Conservation (phyloP, 1,139 yeast species). For the Blastobotrys malaysiensis region DNA sequence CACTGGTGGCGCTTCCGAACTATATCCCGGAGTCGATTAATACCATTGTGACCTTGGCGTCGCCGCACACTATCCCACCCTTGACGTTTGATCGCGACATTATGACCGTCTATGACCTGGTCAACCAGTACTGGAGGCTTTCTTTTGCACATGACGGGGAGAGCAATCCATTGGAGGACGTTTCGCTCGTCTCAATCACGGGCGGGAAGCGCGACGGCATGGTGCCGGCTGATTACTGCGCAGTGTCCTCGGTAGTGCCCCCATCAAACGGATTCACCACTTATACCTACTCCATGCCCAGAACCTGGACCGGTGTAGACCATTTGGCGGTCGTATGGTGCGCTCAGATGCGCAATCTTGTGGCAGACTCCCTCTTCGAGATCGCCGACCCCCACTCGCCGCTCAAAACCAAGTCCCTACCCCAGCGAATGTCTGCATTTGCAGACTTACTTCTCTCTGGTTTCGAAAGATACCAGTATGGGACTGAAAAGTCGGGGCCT, state of each 20-base stretch:
- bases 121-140: constrained; percentile 76
- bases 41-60: constrained; percentile 78
- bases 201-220: constrained; percentile 84
- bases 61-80: constrained; percentile 94
- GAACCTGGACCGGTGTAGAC: constrained; percentile 92
- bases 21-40: constrained; percentile 67
- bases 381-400: constrained; percentile 43
- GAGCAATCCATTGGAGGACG: constrained; percentile 30
- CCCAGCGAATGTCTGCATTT: constrained; percentile 3
- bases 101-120: constrained; percentile 62
- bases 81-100: constrained; percentile 93
- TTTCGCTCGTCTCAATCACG: constrained; percentile 58
- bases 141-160: constrained; percentile 38
- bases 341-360: constrained; percentile 65
- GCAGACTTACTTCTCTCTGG: constrained; percentile 5
- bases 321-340: constrained; percentile 98
- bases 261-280: constrained; percentile 74
- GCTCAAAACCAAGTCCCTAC: neutral
- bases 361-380: constrained; percentile 57
- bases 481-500: neutral
- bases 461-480: constrained; percentile 6
- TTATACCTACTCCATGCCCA: constrained; percentile 80
- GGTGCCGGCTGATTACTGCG: constrained; percentile 90
- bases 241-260: constrained; percentile 68
- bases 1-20: constrained; percentile 73